Evolutionary conservation across 345 rosid genomes (phyloP).

Genomic region (Psidium guajava): DNA sequence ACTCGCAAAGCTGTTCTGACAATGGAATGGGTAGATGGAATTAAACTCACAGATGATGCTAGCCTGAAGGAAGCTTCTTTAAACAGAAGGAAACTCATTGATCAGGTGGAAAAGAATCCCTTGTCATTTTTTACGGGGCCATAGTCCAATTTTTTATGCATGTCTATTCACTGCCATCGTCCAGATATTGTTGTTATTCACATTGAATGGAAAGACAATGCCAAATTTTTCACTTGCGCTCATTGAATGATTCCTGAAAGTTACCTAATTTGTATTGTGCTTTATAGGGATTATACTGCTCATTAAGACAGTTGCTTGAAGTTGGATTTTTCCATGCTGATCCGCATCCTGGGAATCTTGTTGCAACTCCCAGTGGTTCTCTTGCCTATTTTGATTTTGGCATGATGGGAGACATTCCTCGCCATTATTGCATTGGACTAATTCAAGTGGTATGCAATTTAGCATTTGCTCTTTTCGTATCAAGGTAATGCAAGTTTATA

Average conservation of each 20-base stretch:
- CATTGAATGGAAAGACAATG: background rate
- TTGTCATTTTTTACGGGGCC: background rate
- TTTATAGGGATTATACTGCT: conserved; percentile 77
- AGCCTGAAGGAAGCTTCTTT: conserved; percentile 44
- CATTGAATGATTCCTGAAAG: background rate
- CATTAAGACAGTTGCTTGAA: conserved; percentile 90
- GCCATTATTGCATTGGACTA: conserved; percentile 90
- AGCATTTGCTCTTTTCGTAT: background rate
- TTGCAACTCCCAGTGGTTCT: conserved; percentile 54
- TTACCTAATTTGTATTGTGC: background rate
- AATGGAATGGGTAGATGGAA: conserved; percentile 97
- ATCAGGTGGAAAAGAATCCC: conserved; percentile 41
- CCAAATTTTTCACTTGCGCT: background rate
- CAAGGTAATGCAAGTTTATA: background rate
- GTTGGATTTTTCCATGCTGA: conserved; percentile 98
- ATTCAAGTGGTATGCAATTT: conserved; percentile 54
- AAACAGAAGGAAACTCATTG: conserved; percentile 67
- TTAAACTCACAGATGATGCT: conserved; percentile 78
- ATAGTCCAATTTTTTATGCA: background rate
- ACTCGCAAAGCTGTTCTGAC: conserved; percentile 84
- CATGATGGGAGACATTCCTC: conserved; percentile 97
- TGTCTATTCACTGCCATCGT: background rate
- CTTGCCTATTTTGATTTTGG: conserved; percentile 97
- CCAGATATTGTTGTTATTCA: background rate
- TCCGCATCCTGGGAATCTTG: conserved; percentile 98